Percentiles rank a stretch among this genome's conserved stretches.
Evolutionary conservation across 2,329 filamentous ascomycete genomes (phyloP).

Genomic region (Boeremia lycopersici): DNA sequence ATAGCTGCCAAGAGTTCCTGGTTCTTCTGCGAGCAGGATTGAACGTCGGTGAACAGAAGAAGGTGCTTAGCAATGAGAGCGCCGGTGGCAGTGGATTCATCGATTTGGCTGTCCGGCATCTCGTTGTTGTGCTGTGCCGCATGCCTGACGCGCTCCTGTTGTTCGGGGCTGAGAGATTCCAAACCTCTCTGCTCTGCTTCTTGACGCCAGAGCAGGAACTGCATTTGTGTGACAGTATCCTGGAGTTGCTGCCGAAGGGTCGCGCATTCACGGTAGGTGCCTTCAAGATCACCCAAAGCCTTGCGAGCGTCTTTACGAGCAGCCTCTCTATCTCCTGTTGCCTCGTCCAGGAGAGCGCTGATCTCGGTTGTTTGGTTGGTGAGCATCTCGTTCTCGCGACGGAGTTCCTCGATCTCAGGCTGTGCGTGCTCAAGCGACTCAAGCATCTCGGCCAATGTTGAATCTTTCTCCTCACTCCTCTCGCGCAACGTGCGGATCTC

Average conservation of each 20-base stretch:
- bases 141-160: conserved; percentile 76
- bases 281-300: conserved; percentile 73
- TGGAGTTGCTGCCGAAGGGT: conserved; percentile 86
- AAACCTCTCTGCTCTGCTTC: conserved; percentile 81
- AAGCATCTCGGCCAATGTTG: conserved; percentile 84
- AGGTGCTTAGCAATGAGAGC: conserved; percentile 87
- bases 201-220: conserved; percentile 86
- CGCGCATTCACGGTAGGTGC: conserved; percentile 68
- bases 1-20: conserved; percentile 81
- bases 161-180: conserved; percentile 71
- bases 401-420: conserved; percentile 86
- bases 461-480: conserved; percentile 73
- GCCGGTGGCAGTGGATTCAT: conserved; percentile 82
- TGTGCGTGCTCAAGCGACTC: conserved; percentile 82
- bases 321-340: conserved; percentile 77
- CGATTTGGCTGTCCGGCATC: conserved; percentile 65
- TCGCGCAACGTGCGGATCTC: conserved; percentile 76
- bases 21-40: conserved; percentile 87
- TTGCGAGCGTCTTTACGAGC: conserved; percentile 80
- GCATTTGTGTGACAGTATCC: conserved; percentile 87
- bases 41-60: conserved; percentile 85
- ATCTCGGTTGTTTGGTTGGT: conserved; percentile 77
- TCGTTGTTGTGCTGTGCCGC: conserved; percentile 71
- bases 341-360: conserved; percentile 81
- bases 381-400: conserved; percentile 78